Percentiles rank a stretch among this genome's conserved stretches.
These are phyloP conservation scores for Protomyces inouyei DNA, from an alignment of 1,139 yeast species.

Conservation along the genomic window DNA sequence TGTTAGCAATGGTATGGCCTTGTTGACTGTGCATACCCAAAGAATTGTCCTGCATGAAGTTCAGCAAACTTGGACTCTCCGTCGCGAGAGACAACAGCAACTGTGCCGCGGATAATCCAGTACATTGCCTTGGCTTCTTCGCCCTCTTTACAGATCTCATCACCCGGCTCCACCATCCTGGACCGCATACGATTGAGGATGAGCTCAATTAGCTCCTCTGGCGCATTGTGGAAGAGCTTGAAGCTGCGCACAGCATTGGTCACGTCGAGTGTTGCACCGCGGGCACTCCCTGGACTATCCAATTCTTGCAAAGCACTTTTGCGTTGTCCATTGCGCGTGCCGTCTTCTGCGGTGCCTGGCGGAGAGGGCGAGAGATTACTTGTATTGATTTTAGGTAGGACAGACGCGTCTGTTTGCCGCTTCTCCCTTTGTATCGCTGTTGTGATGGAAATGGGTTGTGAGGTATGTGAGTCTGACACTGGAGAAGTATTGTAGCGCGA, in stretches of 20 bases:
- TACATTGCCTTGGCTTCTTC: constrained; percentile 75
- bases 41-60: constrained; percentile 61
- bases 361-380: no score
- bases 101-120: constrained; percentile 71
- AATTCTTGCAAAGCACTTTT: not conserved
- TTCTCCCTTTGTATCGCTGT: no score
- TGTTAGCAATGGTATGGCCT: not conserved
- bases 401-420: no score
- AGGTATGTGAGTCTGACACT: no score
- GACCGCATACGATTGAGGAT: constrained; percentile 18
- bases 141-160: constrained; percentile 67
- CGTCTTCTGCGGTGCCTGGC: no score
- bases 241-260: constrained; percentile 21
- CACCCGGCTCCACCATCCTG: constrained; percentile 26
- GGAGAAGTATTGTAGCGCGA: no score
- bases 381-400: no score
- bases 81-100: constrained; percentile 66
- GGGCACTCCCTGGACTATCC: not conserved
- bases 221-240: constrained; percentile 23
- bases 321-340: no score
- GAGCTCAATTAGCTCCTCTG: constrained; percentile 21
- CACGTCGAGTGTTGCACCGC: constrained; percentile 11
- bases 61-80: constrained; percentile 72
- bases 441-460: no score
- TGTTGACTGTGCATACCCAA: constrained; percentile 40